Percentiles rank a stretch among this genome's conserved stretches.
Evolutionary conservation across 2,329 filamentous ascomycete species (phyloP).

Genomic region (Aspergillus fructus): DNA sequence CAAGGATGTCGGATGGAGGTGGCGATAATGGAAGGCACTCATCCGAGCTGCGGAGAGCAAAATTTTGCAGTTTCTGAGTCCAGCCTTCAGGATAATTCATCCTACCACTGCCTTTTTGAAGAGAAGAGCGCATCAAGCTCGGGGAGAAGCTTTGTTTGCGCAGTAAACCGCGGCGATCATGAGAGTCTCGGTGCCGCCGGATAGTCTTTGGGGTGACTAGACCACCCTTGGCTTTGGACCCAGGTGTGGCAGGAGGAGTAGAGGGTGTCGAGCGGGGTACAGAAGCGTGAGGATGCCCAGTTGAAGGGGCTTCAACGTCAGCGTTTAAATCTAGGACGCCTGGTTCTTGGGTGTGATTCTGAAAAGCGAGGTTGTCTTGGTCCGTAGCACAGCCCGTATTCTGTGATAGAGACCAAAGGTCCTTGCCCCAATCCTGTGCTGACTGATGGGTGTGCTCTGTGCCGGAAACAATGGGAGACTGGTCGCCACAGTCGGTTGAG

Average conservation of each 20-base stretch:
- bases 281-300: conserved; percentile 12
- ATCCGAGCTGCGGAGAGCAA: conserved; percentile 49
- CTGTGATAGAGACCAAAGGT: conserved; percentile 52
- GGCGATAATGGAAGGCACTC: conserved; percentile 46
- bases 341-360: conserved; percentile 40
- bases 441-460: conserved; percentile 41
- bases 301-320: conserved; percentile 34
- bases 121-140: conserved; percentile 57
- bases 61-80: conserved; percentile 55
- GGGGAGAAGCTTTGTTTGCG: conserved; percentile 47
- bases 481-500: conserved; percentile 53
- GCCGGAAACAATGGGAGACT: conserved; percentile 51
- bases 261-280: conserved; percentile 31
- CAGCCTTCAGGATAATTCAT: conserved; percentile 49
- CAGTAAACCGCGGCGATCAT: conserved; percentile 38
- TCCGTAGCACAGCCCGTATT: conserved; percentile 42
- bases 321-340: conserved; percentile 32
- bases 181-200: conserved; percentile 41
- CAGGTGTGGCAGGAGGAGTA: conserved; percentile 38
- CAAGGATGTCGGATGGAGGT: conserved; percentile 44
- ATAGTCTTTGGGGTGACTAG: conserved; percentile 39
- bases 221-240: conserved; percentile 38
- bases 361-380: conserved; percentile 33
- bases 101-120: conserved; percentile 39
- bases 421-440: conserved; percentile 55